phyloP scores from a whole-genome alignment of 2,329 filamentous ascomycete species.

The Penicillium fuscoglaucum region DNA sequence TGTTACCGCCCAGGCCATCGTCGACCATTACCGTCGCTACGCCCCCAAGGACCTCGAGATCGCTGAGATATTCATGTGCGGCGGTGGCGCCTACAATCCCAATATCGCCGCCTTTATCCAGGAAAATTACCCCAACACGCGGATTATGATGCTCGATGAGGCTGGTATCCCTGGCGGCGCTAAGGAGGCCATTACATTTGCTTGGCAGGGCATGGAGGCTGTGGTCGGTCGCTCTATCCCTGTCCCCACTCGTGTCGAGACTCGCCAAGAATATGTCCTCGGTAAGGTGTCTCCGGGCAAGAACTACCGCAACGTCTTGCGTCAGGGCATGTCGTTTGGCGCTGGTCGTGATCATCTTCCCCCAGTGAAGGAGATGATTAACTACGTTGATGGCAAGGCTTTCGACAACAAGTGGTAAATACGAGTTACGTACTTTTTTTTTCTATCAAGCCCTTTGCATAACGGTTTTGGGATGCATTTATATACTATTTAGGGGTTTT shows the following conservation, averaged over 20 bases:
- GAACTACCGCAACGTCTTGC: constrained; percentile 57
- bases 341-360: constrained; percentile 44
- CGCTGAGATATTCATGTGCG: constrained; percentile 62
- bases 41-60: constrained; percentile 49
- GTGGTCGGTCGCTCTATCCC: constrained; percentile 57
- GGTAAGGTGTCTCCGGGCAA: constrained; percentile 57
- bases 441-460: background rate
- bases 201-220: constrained; percentile 62
- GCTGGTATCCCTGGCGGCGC: constrained; percentile 58
- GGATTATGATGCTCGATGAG: constrained; percentile 58
- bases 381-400: constrained; percentile 50
- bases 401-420: constrained; percentile 51
- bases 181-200: constrained; percentile 62
- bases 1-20: constrained; percentile 60
- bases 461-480: background rate
- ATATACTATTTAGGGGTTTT: background rate
- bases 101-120: constrained; percentile 59
- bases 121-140: constrained; percentile 49
- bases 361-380: constrained; percentile 54
- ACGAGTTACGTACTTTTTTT: background rate
- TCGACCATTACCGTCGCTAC: constrained; percentile 44
- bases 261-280: constrained; percentile 52
- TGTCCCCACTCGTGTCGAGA: constrained; percentile 57
- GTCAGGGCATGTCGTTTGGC: constrained; percentile 55
- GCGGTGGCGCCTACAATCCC: constrained; percentile 58